Conservation (phyloP, 768 basidiomycete genomes). For the Pholiota conissans region DNA sequence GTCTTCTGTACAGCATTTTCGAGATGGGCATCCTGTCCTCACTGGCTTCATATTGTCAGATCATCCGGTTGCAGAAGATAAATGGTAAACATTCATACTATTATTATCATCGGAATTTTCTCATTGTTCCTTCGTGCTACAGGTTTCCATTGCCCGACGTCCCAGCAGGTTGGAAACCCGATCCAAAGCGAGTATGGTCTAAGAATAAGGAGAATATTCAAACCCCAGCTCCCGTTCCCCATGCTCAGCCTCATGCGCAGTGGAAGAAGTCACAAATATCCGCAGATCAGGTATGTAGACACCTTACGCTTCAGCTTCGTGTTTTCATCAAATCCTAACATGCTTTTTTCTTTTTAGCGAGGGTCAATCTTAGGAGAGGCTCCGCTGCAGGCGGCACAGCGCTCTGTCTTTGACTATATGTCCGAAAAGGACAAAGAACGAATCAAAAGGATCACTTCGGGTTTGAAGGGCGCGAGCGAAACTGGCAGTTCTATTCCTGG, state of each 20-base stretch:
- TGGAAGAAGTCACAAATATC: conserved; percentile 58
- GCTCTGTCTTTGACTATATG: conserved; percentile 92
- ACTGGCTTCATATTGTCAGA: conserved; percentile 74
- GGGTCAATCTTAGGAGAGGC: conserved; percentile 84
- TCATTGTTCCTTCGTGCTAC: conserved; percentile 2
- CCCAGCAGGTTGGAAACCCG: conserved; percentile 82
- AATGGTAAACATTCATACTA: conserved; percentile 48
- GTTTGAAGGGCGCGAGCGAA: conserved; percentile 15
- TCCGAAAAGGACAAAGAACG: conserved; percentile 91
- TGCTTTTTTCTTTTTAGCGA: conserved; percentile 47
- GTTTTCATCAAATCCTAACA: conserved; percentile 1
- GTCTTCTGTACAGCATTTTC: conserved; percentile 45
- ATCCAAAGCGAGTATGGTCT: conserved; percentile 76
- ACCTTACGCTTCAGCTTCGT: no score
- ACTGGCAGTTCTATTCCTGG: conserved; percentile 28
- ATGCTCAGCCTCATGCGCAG: conserved; percentile 37
- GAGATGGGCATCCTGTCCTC: conserved; percentile 73
- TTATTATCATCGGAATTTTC: background rate
- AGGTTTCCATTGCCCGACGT: conserved; percentile 88
- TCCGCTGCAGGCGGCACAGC: conserved; percentile 62
- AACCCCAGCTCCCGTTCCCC: conserved; percentile 18
- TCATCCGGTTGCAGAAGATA: conserved; percentile 67
- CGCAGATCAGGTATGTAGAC: conserved; percentile 67
- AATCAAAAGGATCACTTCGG: conserved; percentile 57
- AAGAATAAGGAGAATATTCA: conserved; percentile 48